These are phyloP conservation scores for Pythium scleroteichum DNA, from an alignment of 352 stramenopile genomes.

Conservation along the genomic window DNA sequence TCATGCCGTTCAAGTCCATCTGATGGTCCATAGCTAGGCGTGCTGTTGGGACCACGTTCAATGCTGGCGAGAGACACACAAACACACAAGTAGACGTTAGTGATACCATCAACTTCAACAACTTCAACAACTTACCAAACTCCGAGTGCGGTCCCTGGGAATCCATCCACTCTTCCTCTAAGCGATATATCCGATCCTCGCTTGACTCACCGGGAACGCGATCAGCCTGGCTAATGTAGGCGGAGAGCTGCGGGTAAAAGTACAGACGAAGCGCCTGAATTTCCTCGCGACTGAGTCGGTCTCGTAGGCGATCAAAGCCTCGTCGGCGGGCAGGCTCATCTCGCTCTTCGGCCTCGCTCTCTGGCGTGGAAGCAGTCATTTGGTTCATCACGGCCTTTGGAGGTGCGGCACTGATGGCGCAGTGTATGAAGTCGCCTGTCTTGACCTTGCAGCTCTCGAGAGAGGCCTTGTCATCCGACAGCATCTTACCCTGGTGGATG, in stretches of 20 bases:
- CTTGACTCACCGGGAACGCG: conserved; percentile 72
- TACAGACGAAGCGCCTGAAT: conserved; percentile 83
- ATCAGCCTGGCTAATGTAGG: conserved; percentile 83
- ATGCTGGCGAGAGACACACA: conserved; percentile 35
- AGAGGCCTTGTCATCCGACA: conserved; percentile 80
- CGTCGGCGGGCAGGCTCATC: conserved; percentile 59
- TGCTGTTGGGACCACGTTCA: conserved; percentile 77
- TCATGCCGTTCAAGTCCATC: conserved; percentile 85
- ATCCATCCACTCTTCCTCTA: conserved; percentile 90
- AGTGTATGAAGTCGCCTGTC: conserved; percentile 85
- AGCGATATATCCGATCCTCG: conserved; percentile 86
- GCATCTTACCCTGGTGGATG: conserved; percentile 89
- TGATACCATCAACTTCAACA: background rate
- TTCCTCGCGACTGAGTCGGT: conserved; percentile 82
- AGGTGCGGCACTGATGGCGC: conserved; percentile 76
- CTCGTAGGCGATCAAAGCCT: conserved; percentile 79
- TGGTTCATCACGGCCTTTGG: conserved; percentile 80
- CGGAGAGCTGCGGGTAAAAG: conserved; percentile 86
- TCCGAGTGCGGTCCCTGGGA: conserved; percentile 84
- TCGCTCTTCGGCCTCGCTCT: conserved; percentile 54
- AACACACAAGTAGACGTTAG: background rate
- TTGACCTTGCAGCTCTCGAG: conserved; percentile 78
- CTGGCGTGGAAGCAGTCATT: conserved; percentile 39
- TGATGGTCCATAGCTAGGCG: conserved; percentile 77
- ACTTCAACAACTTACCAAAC: conserved; percentile 58